Base-by-base conservation (phyloP, 352 stramenopile genomes). In the Phytophthora multivora region DNA sequence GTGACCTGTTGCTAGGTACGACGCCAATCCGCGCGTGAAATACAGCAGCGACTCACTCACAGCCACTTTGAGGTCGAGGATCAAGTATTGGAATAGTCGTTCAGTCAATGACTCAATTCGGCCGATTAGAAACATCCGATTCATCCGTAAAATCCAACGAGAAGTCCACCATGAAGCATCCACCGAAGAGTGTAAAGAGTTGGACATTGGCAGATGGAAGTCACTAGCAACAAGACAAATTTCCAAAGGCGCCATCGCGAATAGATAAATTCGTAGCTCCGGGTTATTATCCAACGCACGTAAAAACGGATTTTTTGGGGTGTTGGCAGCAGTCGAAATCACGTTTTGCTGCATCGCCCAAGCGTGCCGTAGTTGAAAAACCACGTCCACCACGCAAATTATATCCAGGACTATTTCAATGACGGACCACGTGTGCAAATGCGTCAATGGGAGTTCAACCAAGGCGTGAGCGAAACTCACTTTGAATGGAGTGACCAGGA, bases 1-100 rank as follows among this genome's bases (percentile, higher is more conserved):
- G 49, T 92, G 83, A 4, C 72, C 80, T 53, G 81, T 86, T 5
- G 73, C 51, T 13, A 90, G 19, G 48, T 88, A 92, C 5, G 63
- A 68, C 0, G 25, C 35, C 4, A 92, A 51, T 2, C 69, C 80
- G 0, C 79, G 62, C 3, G 60, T 12, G 13, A 90, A 90, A 23
- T 73, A 75, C 0, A 92, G 59, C 13, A 53, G 13, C 0, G 66
- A 51, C 33, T 92, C 83, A 0, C 39, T 65, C 6, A 89, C 52
- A 5, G 71, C 66, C 13, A 81, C 3, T 50, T 88, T 88, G 26
- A 83, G 40, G 10, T 89, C 75, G 68, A 89, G 85, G 3, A 92
- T 55, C 0, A 70, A 21, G 45, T 72, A 88, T 69, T 92, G 83
- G 23, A 90, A 75, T 10, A 89, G 43, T 16, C 68, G 70, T 23